Evolutionary conservation across 78 protist species (phyloP), one percentile per base, ranked within the genome.

Genomic region (Parvularia atlantis): DNA sequence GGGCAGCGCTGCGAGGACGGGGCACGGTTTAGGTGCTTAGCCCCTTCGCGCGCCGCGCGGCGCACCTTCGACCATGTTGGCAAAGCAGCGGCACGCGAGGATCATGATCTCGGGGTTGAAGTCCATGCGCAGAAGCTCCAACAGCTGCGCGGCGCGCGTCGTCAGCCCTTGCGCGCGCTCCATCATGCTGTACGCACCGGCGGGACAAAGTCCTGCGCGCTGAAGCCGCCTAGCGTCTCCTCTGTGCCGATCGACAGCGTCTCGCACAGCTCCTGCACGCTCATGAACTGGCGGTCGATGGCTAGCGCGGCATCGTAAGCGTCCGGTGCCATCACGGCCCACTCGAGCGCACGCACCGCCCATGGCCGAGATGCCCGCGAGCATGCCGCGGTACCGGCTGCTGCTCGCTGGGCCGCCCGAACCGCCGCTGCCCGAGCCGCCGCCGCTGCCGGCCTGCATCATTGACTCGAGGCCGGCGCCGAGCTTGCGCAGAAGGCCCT

Each of bases 61-160:
- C n/a, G n/a, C n/a, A n/a, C n/a, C n/a, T n/a, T 89, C 93, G 43
- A 92, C 69, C 76, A 90, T 28, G 77, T 87, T 62, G 33, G 86
- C 60, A n/a, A 89, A 50, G 16, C 89, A 82, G 14, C 94, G 66
- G 41, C 81, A 36, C 16, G 91, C 81, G 9, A 88, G 58, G 4
- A 87, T 53, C 87, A 81, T 81, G 56, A 89, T 64, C 10, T 89
- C 90, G 0, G 91, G 85, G 59, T 84, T 77, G 63, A 83, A 76
- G 52, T 84, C 89, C 30, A 35, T 17, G 14, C 36, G 31, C 40
- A 92, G 62, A 20, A 85, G 59, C 44, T 53, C 53, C 14, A 80
- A 35, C 13, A 82, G 59, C n/a, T 74, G 75, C 1, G 77, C n/a
- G n/a, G n/a, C n/a, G n/a, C n/a, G n/a, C n/a, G n/a, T n/a, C n/a